These are phyloP conservation scores for Schizophyllum commune DNA, from an alignment of 1,284 basidiomycete genomes.

Conservation along the genomic window DNA sequence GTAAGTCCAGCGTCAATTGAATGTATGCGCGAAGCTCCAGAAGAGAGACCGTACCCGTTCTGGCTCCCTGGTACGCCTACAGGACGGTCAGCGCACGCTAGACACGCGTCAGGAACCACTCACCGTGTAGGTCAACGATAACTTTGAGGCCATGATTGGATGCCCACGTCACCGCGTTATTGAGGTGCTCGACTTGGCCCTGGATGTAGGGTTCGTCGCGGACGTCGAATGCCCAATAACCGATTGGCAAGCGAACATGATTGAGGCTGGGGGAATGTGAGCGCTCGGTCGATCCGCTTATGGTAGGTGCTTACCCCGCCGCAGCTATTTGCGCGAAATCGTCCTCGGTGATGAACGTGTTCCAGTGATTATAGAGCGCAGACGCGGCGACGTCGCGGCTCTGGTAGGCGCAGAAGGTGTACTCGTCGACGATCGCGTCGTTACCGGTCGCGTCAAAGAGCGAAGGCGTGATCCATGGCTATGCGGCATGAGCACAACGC, in stretches of 20 bases:
- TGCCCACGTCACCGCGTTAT: constrained; percentile 76
- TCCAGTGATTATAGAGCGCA: constrained; percentile 63
- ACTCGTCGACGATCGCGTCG: constrained; percentile 71
- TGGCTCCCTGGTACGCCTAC: constrained; percentile 31
- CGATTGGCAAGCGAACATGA: constrained; percentile 84
- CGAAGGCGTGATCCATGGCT: constrained; percentile 84
- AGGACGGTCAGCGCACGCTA: background rate
- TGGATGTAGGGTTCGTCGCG: constrained; percentile 76
- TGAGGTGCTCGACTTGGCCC: constrained; percentile 71
- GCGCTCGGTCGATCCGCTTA: too few relatives aligned
- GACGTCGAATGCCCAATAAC: constrained; percentile 92
- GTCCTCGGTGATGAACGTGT: constrained; percentile 66
- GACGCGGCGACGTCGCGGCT: constrained; percentile 36
- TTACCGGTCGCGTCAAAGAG: constrained; percentile 80
- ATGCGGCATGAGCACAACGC: constrained; percentile 10
- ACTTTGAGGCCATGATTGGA: constrained; percentile 69
- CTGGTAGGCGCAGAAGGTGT: constrained; percentile 71
- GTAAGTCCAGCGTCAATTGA: background rate
- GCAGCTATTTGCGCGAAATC: constrained; percentile 70
- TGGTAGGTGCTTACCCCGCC: constrained; percentile 34
- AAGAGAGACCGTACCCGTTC: constrained; percentile 49
- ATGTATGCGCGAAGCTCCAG: background rate
- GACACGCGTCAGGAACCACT: constrained; percentile 5
- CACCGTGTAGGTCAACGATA: constrained; percentile 76
- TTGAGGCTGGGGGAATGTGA: constrained; percentile 35